Evolutionary conservation across 257 asterid species (phyloP), one percentile per base, ranked within the genome.

Genomic region (Fraxinus cuspidata): DNA sequence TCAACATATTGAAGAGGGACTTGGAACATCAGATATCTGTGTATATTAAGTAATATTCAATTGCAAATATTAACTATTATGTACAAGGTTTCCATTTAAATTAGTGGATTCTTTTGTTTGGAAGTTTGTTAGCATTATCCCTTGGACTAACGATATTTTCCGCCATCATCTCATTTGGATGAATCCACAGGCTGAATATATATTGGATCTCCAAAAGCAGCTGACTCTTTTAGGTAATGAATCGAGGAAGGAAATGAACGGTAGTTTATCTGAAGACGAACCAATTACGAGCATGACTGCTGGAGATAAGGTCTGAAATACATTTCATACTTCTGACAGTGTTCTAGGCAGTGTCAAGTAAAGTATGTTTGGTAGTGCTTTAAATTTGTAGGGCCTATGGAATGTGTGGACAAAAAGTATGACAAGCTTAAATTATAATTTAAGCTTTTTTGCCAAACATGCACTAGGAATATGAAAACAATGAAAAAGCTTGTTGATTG

Each of bases 181-280:
- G 76, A 34, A 80, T 42, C 74, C 76, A 80, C 94, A 95, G 98
- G 99, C 98, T 31, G 98, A 93, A 79, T 86, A 89, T 82, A 90
- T 96, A 85, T 78, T 93, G 86, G 98, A 95, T 81, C 89, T 96
- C 89, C 97, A 96, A 81, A 96, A 89, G 92, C 98, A 90, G 87
- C 92, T 96, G 77, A 86, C 92, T 32, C 86, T 95, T 76, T 90
- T 93, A 76, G 91, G 97, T 28, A 83, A 83, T 68, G 98, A 88
- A 87, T 91, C 94, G 32, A 79, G 89, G 78, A 91, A 78, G 83
- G 96, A 89, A 72, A 83, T 85, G 80, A 89, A 90, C 74, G 97
- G 91, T 72, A 82, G 88, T 78, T 77, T 88, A 78, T 82, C 92
- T n/a, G 96, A 93, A 77, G 97, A 89, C 77, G 94, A 89, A 77